These are phyloP conservation scores for Chytriomyces sp. DNA, from an alignment of 192 early-diverging fungal genomes.

Conservation along the genomic window DNA sequence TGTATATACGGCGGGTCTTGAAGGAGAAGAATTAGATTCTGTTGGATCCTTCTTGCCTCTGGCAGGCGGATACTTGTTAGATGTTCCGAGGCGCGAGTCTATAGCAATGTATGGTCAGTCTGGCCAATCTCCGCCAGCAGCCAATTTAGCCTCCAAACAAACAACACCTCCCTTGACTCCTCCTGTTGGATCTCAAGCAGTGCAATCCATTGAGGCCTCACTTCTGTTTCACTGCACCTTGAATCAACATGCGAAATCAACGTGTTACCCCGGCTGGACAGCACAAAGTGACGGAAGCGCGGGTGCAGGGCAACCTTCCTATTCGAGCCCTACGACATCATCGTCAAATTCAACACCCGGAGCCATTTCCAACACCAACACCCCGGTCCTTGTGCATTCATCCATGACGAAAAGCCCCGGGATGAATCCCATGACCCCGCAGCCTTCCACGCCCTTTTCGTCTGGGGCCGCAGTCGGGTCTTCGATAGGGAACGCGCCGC, in stretches of 20 bases:
- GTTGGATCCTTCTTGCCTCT: slow-evolving; percentile 5
- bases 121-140: neutral
- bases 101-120: neutral
- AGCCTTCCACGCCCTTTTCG: slow-evolving; percentile 20
- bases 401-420: neutral
- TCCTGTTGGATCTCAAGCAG: neutral
- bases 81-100: slow-evolving; percentile 15
- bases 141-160: neutral
- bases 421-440: neutral
- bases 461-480: neutral
- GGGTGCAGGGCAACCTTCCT: neutral
- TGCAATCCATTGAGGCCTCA: slow-evolving; percentile 1
- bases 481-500: slow-evolving; percentile 7
- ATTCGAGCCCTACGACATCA: neutral
- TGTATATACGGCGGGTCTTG: neutral
- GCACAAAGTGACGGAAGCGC: neutral
- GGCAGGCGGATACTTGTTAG: slow-evolving; percentile 4
- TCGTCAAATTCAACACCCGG: neutral
- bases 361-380: slow-evolving; percentile 9
- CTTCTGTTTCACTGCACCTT: slow-evolving; percentile 12
- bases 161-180: neutral
- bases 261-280: slow-evolving; percentile 18
- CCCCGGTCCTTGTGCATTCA: slow-evolving; percentile 16
- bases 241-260: neutral
- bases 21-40: neutral